Evolutionary conservation across 257 asterid genomes (phyloP), one percentile per base, ranked within the genome.

Genomic region (Dorcoceras hygrometricum): DNA sequence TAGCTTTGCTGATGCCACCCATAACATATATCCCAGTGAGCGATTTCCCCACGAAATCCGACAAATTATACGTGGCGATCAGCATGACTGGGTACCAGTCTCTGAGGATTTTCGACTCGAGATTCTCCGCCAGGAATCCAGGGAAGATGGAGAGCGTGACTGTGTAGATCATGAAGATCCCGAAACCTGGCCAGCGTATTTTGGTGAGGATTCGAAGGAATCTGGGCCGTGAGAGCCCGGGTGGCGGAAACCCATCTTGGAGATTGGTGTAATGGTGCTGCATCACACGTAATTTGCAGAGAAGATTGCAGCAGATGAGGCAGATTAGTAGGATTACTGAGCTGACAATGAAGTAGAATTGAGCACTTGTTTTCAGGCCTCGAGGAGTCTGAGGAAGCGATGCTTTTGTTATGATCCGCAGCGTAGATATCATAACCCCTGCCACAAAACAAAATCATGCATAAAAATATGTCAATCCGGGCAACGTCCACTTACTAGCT

Each of bases 141-240:
- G 96, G 94, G 66, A 87, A 89, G 19, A 87, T 89, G 4, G 96
- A 89, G 24, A 87, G 71, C 0, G 95, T 89, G 6, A 89, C 95
- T 0, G 91, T 67, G 80, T 89, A 89, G 51, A 85, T 85, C 65
- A 68, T 19, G 76, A 81, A 79, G 14, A 89, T 55, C 8, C 95
- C 97, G 16, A 89, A 76, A 5, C 81, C 88, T 0, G 97, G 91
- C 68, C 85, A 73, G 32, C 51, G 81, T 6, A 89, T 82, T 18
- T 59, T 79, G 25, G 78, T 46, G 36, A 81, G 62, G 0, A 78
- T 80, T 51, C 62, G 56, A 67, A 74, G 23, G 76, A 89, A 74
- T 63, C 61, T 64, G 9, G 75, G 73, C 10, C 59, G 31, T 0
- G 84, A 69, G 62, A 67, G 28, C 23, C 4, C 62, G 53, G 61